Evolutionary conservation across 2,329 filamentous ascomycete genomes (phyloP).

Genomic region (Cordyceps sp.): DNA sequence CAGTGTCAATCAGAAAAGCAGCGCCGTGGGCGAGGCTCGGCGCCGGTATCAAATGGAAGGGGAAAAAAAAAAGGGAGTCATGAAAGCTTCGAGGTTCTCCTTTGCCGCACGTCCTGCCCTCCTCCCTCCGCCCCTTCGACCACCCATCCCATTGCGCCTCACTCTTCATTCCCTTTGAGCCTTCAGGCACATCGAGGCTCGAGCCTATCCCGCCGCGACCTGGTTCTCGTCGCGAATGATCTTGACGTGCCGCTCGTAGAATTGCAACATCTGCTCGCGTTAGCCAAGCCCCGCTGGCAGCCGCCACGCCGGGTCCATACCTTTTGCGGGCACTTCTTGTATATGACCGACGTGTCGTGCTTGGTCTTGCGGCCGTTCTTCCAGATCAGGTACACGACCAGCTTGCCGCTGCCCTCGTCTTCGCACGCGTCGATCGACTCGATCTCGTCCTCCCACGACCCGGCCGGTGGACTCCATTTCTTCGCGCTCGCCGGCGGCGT

Average conservation of each 20-base stretch:
- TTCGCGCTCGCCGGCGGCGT: conserved; percentile 29
- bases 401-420: conserved; percentile 38
- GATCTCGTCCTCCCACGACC: conserved; percentile 64
- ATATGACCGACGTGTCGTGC: conserved; percentile 50
- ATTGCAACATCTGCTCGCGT: conserved; percentile 34
- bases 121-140: too few relatives aligned
- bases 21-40: too few relatives aligned
- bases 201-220: conserved; percentile 5
- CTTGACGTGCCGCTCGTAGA: conserved; percentile 41
- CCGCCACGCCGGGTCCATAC: conserved; percentile 20
- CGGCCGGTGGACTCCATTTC: conserved; percentile 50
- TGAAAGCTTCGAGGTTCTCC: too few relatives aligned
- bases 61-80: too few relatives aligned
- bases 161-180: too few relatives aligned
- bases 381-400: conserved; percentile 59
- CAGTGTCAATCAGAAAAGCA: too few relatives aligned
- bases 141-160: too few relatives aligned
- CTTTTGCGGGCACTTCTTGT: conserved; percentile 65
- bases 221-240: conserved; percentile 25
- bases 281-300: neutral
- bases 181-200: too few relatives aligned
- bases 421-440: conserved; percentile 56
- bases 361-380: conserved; percentile 58
- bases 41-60: too few relatives aligned
- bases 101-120: too few relatives aligned